Evolutionary conservation across 352 stramenopile genomes (phyloP), one percentile per base, ranked within the genome.

Genomic region (Aphanomyces invadans): DNA sequence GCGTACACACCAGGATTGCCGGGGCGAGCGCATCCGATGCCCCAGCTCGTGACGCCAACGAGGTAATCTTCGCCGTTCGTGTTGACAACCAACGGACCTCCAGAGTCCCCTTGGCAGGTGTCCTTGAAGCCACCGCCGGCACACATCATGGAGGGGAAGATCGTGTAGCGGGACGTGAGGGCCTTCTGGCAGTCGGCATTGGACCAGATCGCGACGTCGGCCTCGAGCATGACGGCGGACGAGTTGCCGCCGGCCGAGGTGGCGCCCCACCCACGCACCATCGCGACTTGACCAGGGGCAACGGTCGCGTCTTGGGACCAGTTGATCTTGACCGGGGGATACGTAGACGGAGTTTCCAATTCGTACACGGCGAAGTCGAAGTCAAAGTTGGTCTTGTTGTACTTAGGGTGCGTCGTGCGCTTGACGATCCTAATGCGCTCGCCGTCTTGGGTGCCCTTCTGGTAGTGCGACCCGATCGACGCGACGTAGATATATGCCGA

Each of bases 101-200:
- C 76, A 1, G 71, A 88, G 65, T 89, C 79, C 11, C 79, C 79
- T 51, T 88, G 73, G 68, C 82, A 90, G 57, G 78, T 81, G 66
- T 89, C 76, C 25, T 62, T 38, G 25, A 71, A 33, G 23, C 79
- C 76, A 0, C 81, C 79, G 4, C 49, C 49, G 2, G 82, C 80
- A 32, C 82, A 90, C n/a, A 90, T 36, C 74, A 86, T 88, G 9
- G 74, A 77, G 7, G 65, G 33, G 25, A 77, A 71, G 31, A 80
- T 67, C 2, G 76, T 78, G 88, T 45, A 88, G 73, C 23, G 87
- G 70, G 44, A 83, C 76, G 38, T 70, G 82, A 23, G 77, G 72
- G 49, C 49, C 11, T 4, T 11, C 11, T 19, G 12, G 4, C 49
- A 57, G 5, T 57, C n/a, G 49, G 21, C 19, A 26, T 57, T 57